Evolutionary conservation across 164 flowering plant genomes (phyloP), one percentile per base, ranked within the genome.

Genomic region (Litsea cubeba): DNA sequence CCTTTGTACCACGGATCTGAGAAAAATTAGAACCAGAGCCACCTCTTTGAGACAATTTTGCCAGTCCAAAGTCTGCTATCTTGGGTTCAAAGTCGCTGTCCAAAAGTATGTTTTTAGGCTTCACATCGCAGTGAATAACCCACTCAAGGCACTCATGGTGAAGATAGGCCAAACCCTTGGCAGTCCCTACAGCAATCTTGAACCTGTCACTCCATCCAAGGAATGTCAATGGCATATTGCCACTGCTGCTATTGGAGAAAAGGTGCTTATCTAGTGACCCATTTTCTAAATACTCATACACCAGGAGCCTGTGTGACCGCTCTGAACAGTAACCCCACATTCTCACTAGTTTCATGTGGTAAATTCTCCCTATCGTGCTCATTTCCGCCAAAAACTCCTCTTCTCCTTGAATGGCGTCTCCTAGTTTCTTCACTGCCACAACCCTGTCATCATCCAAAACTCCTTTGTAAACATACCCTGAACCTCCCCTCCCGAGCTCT

Each of bases 271-370:
- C 84, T 32, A 84, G 54, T 8, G 86, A 82, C 0, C 83, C 83
- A 49, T 73, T 57, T 50, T 82, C 82, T 71, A 80, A 65, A 78
- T 80, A 78, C 66, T 84, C 86, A 46, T 79, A 84, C 17, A 80
- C 84, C 54, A 83, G 46, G 2, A 83, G 76, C 71, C 72, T 69
- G 60, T 78, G 81, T 12, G 62, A 66, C 8, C 74, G 65, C 32
- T 81, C 81, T 3, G 76, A 69, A 25, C 87, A 83, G 12, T 71
- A 81, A 0, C 87, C 87, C 84, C 81, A 85, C 73, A 77, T 78
- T 22, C 76, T 77, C 2, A 84, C 77, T 51, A 84, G 57, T 51
- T 84, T 81, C 80, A 79, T 78, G 78, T 80, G 85, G 72, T 79
- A 72, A 6, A 82, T 80, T 63, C 74, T 76, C 60, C 80, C 84